Evolutionary conservation across 1,284 basidiomycete species (phyloP).

Genomic region (Paramarasmius palmivorus): DNA sequence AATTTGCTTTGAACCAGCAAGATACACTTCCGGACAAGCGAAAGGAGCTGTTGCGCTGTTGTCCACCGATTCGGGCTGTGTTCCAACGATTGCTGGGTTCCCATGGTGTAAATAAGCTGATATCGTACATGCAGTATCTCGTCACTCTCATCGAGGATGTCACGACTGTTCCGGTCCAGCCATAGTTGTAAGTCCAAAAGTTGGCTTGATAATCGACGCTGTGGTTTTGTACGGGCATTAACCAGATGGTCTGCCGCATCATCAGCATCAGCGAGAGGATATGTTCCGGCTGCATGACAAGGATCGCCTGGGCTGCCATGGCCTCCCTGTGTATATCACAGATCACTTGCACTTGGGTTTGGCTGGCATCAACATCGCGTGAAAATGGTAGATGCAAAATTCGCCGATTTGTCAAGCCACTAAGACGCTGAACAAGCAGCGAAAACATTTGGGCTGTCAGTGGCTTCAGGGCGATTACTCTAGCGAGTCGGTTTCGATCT

Average conservation of each 20-base stretch:
- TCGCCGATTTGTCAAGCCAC: slow-evolving; percentile 42
- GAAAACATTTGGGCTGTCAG: slow-evolving; percentile 46
- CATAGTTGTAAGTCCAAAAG: slow-evolving; percentile 15
- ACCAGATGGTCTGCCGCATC: slow-evolving; percentile 11
- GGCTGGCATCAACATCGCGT: slow-evolving; percentile 27
- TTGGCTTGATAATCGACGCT: no score
- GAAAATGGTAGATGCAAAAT: slow-evolving; percentile 51
- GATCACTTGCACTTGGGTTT: no score
- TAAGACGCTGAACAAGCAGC: slow-evolving; percentile 41
- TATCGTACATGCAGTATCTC: slow-evolving; percentile 37
- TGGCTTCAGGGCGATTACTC: slow-evolving; percentile 47
- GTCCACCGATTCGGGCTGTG: slow-evolving; percentile 47
- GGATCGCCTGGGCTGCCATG: slow-evolving; percentile 37
- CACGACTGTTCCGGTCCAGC: slow-evolving; percentile 27
- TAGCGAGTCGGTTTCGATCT: slow-evolving; percentile 18
- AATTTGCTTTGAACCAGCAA: slow-evolving; percentile 9
- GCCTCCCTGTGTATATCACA: slow-evolving; percentile 14
- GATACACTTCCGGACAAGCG: slow-evolving; percentile 15
- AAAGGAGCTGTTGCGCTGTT: slow-evolving; percentile 6
- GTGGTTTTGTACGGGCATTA: not conserved
- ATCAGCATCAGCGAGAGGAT: slow-evolving; percentile 49
- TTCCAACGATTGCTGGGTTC: slow-evolving; percentile 37
- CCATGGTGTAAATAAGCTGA: slow-evolving; percentile 36
- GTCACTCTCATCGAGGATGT: slow-evolving; percentile 40
- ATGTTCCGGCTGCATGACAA: slow-evolving; percentile 53